Base-by-base conservation (phyloP, 192 early-diverging fungal species). In the Dispira simplex region DNA sequence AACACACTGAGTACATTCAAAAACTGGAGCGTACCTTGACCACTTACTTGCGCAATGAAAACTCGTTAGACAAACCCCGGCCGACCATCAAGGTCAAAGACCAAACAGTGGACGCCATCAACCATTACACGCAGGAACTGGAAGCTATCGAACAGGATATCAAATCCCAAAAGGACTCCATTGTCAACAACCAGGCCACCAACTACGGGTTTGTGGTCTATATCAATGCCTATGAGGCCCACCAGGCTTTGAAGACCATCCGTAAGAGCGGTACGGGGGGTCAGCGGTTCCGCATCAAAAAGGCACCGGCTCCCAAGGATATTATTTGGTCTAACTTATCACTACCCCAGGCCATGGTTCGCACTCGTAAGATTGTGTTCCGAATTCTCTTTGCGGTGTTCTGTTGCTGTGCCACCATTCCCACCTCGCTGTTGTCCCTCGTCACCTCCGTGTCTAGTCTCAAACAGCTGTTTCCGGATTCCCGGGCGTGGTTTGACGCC, bases 161-260 rank as follows among this genome's bases (percentile, higher is more conserved):
- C 67, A 71, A 78, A 43, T 45, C 67, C 45, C 70, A 71, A 9
- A 72, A 84, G 26, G 60, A 54, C 12, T 67, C 79, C 51, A 72
- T 80, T 13, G 66, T 69, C 21, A 71, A 72, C 8, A 79, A 74
- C 39, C 80, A 70, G 25, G 70, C 81, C 5, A 82, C 82, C 47
- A 88, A 80, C 68, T 83, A 85, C 23, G 88, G 78, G 0, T 90
- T 85, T 71, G 73, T 90, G 23, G 86, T 85, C 4, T 90, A 81
- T 28, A 69, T 72, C 23, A 75, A 73, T 32, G 80, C 85, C 63
- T 70, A 65, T 46, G 62, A 66, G 63, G 77, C 77, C 21, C 77
- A 79, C 55, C 60, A 66, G 16, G 74, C 74, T 3, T 57, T 69
- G 68, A 67, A 72, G 9, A 43, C 70, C 21, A 57, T 79, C 65